Conservation (phyloP, 192 early-diverging fungal genomes). For the Spinellus fusiger region DNA sequence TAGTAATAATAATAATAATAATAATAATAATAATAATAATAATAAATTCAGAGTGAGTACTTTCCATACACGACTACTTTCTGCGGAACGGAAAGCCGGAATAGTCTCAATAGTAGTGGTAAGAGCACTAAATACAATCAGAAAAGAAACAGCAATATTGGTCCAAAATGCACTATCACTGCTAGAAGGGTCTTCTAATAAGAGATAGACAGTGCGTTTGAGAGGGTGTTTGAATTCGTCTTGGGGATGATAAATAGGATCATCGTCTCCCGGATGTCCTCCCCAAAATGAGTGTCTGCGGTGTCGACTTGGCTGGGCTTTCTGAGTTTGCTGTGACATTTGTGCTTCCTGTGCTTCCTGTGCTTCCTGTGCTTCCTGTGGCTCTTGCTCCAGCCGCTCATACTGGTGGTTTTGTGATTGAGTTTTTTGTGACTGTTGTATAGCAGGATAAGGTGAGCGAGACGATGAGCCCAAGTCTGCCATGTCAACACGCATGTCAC, state of each 20-base stretch:
- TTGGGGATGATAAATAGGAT: not conserved
- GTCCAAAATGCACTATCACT: constrained; percentile 60
- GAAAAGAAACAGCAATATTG: constrained; percentile 65
- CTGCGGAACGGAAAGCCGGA: constrained; percentile 56
- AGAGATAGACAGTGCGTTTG: constrained; percentile 57
- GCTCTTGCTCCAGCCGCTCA: not conserved
- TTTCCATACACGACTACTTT: constrained; percentile 46
- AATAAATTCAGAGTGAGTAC: too few relatives aligned
- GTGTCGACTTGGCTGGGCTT: too few relatives aligned
- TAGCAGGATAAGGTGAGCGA: not conserved
- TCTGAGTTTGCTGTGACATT: too few relatives aligned
- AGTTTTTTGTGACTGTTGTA: not conserved
- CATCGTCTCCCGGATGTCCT: not conserved
- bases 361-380: not conserved
- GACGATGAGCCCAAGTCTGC: not conserved
- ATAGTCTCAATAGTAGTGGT: constrained; percentile 76
- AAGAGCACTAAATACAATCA: constrained; percentile 65
- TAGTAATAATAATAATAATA: not conserved
- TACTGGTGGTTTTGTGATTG: not conserved
- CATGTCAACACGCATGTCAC: not conserved
- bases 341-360: too few relatives aligned
- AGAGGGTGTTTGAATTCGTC: constrained; percentile 18
- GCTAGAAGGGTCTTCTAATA: constrained; percentile 75
- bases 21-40: not conserved
- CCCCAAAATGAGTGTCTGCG: too few relatives aligned